Evolutionary conservation across 1,139 yeast genomes (phyloP).

Genomic region (Debaryomyces coudertii): DNA sequence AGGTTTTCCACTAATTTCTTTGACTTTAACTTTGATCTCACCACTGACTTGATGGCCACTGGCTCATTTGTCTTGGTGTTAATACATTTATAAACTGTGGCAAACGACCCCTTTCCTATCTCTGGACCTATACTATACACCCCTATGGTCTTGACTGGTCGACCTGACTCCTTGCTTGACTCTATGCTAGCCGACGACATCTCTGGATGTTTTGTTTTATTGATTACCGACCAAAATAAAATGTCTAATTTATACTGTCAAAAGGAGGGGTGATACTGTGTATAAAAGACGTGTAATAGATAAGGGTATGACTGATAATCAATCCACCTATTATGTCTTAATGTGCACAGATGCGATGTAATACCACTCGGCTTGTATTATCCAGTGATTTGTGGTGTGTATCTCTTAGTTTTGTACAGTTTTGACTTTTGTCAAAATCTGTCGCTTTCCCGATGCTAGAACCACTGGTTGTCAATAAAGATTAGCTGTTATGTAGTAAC

Average conservation of each 20-base stretch:
- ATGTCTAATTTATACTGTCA: constrained; percentile 1
- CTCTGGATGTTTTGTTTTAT: not conserved
- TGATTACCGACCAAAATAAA: not conserved
- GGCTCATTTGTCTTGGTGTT: constrained; percentile 52
- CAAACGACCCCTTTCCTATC: constrained; percentile 55
- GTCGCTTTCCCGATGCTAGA: not conserved
- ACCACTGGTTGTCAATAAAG: constrained; percentile 1
- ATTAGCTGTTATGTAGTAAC: not conserved
- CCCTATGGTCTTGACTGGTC: constrained; percentile 23
- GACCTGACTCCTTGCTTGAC: not conserved
- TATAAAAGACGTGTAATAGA: constrained; percentile 6
- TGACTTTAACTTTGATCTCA: constrained; percentile 77
- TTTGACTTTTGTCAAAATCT: not conserved
- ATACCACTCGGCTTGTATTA: not conserved
- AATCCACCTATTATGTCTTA: not conserved
- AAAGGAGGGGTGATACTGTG: constrained; percentile 10
- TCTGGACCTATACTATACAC: constrained; percentile 47
- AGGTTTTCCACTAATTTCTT: constrained; percentile 86
- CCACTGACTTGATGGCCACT: constrained; percentile 88
- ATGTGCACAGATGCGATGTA: not conserved
- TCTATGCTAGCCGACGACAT: constrained; percentile 7
- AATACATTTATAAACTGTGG: constrained; percentile 52
- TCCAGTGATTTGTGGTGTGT: not conserved
- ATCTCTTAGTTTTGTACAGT: not conserved
- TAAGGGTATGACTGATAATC: constrained; percentile 7